Base-by-base conservation (phyloP, 139 green algal species). In the Picochlorum sp. region DNA sequence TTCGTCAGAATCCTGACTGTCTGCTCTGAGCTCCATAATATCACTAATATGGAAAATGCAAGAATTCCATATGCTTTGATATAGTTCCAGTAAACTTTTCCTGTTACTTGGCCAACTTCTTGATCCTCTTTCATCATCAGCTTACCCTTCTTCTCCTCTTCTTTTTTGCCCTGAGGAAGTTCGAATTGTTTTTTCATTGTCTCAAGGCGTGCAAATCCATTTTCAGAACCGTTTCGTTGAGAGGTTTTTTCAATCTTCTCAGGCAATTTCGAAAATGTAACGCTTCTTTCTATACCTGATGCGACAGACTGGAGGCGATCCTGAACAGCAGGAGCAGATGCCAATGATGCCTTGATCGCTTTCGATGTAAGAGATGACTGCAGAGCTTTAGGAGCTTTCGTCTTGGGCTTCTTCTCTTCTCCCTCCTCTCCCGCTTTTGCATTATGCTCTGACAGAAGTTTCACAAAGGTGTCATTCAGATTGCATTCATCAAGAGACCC, bases 401-500 rank as follows among this genome's bases (percentile, higher is more conserved):
- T 22, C 30, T 51, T 22, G n/a, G 43, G 51, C 16, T 33, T 51
- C 49, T 70, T 58, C 8, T 67, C 50, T 7, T 67, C 50, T 3
- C 9, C 61, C 24, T 62, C 65, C 1, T 72, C 63, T 4, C 75
- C 56, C 5, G 67, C 65, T n/a, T 68, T 53, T 16, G 54, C 54
- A 52, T 72, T 69, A 60, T 73, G 64, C 50, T 81, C 72, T 0
- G 29, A 58, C 43, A 78, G 54, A 50, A 77, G 59, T 16, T 44
- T 39, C 10, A 55, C 60, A 62, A 78, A 78, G 16, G 35, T 44
- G 2, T 40, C 52, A 43, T 72, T 64, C 1, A 59, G 44, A 37
- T 72, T 37, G 44, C 94, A 73, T 31, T 91, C 70, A 18, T 83
- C 59, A 45, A 78, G 89, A n/a, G 43, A 85, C 59, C 85, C 87